These are phyloP conservation scores for Aspergillus eucalypticola DNA, from an alignment of 2,329 filamentous ascomycete species.

Conservation along the genomic window DNA sequence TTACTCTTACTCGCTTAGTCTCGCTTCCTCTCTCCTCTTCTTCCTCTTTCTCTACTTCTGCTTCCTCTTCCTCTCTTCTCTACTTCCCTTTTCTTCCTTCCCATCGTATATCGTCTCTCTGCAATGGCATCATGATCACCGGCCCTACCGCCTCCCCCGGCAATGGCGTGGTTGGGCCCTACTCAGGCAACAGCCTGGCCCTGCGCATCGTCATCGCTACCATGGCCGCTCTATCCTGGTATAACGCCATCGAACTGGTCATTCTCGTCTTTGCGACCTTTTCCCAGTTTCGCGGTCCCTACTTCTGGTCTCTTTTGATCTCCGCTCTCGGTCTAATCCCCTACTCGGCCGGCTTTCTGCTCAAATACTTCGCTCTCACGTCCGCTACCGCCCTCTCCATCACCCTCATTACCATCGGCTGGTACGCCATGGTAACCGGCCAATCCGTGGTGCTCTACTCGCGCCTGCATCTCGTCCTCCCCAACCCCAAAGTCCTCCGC, in stretches of 20 bases:
- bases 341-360: slow-evolving; percentile 49
- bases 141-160: slow-evolving; percentile 25
- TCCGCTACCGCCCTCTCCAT: slow-evolving; percentile 40
- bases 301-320: slow-evolving; percentile 53
- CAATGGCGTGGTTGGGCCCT: slow-evolving; percentile 42
- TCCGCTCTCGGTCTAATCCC: slow-evolving; percentile 47
- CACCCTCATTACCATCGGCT: slow-evolving; percentile 48
- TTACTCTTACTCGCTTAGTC: background rate
- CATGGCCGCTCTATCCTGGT: slow-evolving; percentile 51
- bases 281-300: slow-evolving; percentile 47
- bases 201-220: slow-evolving; percentile 48
- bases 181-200: slow-evolving; percentile 36
- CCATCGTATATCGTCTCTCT: background rate
- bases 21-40: background rate
- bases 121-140: slow-evolving; percentile 26
- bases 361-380: slow-evolving; percentile 49
- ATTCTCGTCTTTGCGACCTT: slow-evolving; percentile 53
- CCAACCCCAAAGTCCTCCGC: slow-evolving; percentile 40
- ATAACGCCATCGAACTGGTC: slow-evolving; percentile 53
- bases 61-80: background rate
- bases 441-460: slow-evolving; percentile 54
- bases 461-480: slow-evolving; percentile 50
- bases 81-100: slow-evolving; percentile 12
- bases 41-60: background rate
- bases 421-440: slow-evolving; percentile 52